These are phyloP conservation scores for Lignosus rhinocerotis DNA, from an alignment of 1,284 basidiomycete species.

Conservation along the genomic window DNA sequence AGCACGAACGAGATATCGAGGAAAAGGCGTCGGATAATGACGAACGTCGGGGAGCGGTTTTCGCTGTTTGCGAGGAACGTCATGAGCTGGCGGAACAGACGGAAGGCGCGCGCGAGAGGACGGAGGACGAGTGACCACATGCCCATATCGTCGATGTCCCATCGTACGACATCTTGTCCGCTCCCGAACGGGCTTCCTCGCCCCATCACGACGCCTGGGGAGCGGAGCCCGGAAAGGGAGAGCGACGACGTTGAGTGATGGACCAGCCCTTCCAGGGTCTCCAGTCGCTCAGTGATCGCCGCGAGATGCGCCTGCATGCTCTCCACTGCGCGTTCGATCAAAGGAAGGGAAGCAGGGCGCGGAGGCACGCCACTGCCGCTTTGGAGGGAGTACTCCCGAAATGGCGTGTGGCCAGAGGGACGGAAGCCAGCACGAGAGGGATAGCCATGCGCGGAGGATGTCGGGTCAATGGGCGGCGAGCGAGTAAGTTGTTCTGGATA, in stretches of 20 bases:
- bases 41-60: conserved; percentile 59
- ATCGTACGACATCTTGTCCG: conserved; percentile 39
- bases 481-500: conserved; percentile 32
- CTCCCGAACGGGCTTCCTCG: conserved; percentile 41
- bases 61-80: conserved; percentile 58
- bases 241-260: conserved; percentile 40
- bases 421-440: conserved; percentile 33
- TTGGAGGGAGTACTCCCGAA: conserved; percentile 34
- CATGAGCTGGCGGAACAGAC: conserved; percentile 46
- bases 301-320: conserved; percentile 87
- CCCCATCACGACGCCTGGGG: conserved; percentile 12
- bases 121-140: conserved; percentile 76
- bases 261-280: conserved; percentile 59
- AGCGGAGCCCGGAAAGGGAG: conserved; percentile 18
- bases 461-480: conserved; percentile 31
- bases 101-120: conserved; percentile 54
- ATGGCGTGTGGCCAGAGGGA: conserved; percentile 38
- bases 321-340: conserved; percentile 75
- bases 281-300: conserved; percentile 86
- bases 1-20: conserved; percentile 75
- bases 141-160: conserved; percentile 75
- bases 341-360: conserved; percentile 29
- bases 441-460: conserved; percentile 34
- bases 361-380: conserved; percentile 13
- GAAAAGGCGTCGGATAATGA: conserved; percentile 68